Evolutionary conservation across 2,329 filamentous ascomycete genomes (phyloP).

Genomic region (Fusarium pseudograminearum): DNA sequence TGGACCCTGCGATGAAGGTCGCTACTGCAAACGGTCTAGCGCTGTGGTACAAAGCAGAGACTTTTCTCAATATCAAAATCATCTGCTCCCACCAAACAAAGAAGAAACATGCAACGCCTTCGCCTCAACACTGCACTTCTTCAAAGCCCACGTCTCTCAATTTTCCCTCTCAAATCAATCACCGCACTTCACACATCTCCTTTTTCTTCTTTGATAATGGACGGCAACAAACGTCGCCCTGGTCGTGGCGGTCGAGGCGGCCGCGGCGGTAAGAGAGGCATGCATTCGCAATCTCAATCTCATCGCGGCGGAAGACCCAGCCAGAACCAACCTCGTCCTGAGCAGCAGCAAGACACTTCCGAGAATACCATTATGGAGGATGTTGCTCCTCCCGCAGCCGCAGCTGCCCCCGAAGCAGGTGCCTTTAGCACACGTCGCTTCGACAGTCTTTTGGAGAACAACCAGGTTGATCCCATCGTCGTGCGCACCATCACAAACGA

Average conservation of each 20-base stretch:
- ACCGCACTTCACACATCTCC: not conserved
- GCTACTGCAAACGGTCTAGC: not conserved
- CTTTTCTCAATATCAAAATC: slow-evolving; percentile 31
- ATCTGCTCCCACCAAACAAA: not conserved
- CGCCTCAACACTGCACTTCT: slow-evolving; percentile 9
- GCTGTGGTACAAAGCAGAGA: slow-evolving; percentile 22
- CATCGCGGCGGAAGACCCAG: slow-evolving; percentile 5
- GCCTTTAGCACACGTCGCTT: slow-evolving; percentile 55
- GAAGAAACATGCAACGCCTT: slow-evolving; percentile 24
- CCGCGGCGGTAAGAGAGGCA: slow-evolving; percentile 25
- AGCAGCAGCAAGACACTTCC: not conserved
- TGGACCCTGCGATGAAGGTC: not conserved
- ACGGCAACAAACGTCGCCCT: slow-evolving; percentile 22
- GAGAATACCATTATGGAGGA: not conserved
- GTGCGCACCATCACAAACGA: slow-evolving; percentile 62
- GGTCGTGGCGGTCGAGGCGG: slow-evolving; percentile 24
- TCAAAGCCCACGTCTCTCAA: not conserved
- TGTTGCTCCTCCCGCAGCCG: not conserved
- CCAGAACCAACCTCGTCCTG: slow-evolving; percentile 2
- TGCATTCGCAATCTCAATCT: slow-evolving; percentile 8
- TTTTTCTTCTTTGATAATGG: slow-evolving; percentile 8
- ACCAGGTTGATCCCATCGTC: slow-evolving; percentile 60
- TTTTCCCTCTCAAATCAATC: not conserved
- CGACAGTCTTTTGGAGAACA: slow-evolving; percentile 56
- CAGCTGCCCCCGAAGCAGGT: not conserved